These are phyloP conservation scores for Coniochaeta prunicola DNA, from an alignment of 2,329 filamentous ascomycete genomes.

Conservation along the genomic window DNA sequence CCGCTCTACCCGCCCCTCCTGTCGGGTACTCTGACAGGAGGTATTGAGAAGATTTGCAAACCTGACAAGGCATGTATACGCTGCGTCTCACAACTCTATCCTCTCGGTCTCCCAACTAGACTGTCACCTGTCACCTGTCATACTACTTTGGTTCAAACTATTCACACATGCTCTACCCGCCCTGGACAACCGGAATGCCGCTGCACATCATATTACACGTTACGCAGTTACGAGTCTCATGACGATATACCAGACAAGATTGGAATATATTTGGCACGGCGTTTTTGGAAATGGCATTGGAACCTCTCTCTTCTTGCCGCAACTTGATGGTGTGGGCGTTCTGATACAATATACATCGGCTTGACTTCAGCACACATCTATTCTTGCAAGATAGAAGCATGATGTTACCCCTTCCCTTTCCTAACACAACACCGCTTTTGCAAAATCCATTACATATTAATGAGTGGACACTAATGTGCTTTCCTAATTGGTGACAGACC, in stretches of 20 bases:
- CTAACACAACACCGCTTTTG: neutral
- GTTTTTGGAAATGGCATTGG: neutral
- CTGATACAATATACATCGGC: neutral
- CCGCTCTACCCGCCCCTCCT: conserved; percentile 32
- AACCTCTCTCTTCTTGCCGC: neutral
- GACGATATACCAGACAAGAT: neutral
- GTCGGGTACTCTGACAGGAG: conserved; percentile 28
- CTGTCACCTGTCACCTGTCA: neutral
- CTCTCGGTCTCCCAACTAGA: neutral
- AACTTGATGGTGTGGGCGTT: conserved; percentile 1
- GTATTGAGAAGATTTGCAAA: conserved; percentile 15
- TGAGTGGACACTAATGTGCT: conserved; percentile 28
- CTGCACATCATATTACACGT: neutral
- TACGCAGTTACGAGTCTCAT: neutral
- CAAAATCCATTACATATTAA: conserved; percentile 9
- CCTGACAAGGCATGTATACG: conserved; percentile 7
- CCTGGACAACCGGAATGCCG: neutral
- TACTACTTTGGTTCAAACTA: neutral
- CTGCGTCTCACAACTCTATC: conserved; percentile 2
- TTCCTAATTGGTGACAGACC: conserved; percentile 31
- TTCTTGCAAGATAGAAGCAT: conserved; percentile 1
- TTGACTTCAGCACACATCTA: neutral
- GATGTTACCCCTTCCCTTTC: neutral
- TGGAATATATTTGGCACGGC: neutral
- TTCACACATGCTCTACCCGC: neutral